These are phyloP conservation scores for Diplodia intermedia DNA, from an alignment of 2,329 filamentous ascomycete species.

Conservation along the genomic window DNA sequence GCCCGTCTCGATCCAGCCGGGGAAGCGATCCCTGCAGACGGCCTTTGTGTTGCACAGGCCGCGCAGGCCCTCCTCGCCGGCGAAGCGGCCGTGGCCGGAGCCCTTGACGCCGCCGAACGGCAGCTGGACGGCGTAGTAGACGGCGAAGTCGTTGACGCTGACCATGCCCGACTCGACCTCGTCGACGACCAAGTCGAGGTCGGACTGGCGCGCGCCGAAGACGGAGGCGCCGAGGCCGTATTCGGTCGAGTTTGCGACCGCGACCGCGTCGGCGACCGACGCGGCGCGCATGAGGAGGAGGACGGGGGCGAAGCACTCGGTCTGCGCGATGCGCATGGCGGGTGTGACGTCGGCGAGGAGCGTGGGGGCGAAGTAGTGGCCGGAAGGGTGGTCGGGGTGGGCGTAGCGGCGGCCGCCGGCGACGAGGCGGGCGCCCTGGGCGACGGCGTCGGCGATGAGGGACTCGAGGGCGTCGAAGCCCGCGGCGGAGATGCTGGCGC, in stretches of 20 bases:
- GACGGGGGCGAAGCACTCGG: conserved; percentile 92
- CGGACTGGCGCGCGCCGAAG: conserved; percentile 71
- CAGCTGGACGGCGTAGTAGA: conserved; percentile 90
- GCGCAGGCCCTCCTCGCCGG: conserved; percentile 84
- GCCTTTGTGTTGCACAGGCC: conserved; percentile 87
- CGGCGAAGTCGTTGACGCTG: conserved; percentile 92
- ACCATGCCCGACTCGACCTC: conserved; percentile 87
- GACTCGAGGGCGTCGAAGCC: conserved; percentile 77
- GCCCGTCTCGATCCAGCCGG: conserved; percentile 66
- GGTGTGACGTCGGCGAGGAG: conserved; percentile 88
- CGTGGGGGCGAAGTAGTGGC: conserved; percentile 93
- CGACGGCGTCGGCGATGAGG: conserved; percentile 78
- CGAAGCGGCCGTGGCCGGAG: conserved; percentile 90
- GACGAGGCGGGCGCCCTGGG: conserved; percentile 78
- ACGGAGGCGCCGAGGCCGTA: conserved; percentile 91
- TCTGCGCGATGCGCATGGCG: conserved; percentile 83
- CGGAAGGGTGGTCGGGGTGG: conserved; percentile 76
- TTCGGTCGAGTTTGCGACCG: conserved; percentile 79
- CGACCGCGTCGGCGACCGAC: conserved; percentile 70
- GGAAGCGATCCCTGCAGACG: conserved; percentile 77
- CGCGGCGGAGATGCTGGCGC: conserved; percentile 84
- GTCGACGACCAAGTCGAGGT: conserved; percentile 69
- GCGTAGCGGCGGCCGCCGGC: conserved; percentile 74
- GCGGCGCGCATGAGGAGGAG: conserved; percentile 82
- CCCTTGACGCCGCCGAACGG: conserved; percentile 93